Evolutionary conservation across 306 rosid genomes (phyloP).

Genomic region (Malus sylvestris): DNA sequence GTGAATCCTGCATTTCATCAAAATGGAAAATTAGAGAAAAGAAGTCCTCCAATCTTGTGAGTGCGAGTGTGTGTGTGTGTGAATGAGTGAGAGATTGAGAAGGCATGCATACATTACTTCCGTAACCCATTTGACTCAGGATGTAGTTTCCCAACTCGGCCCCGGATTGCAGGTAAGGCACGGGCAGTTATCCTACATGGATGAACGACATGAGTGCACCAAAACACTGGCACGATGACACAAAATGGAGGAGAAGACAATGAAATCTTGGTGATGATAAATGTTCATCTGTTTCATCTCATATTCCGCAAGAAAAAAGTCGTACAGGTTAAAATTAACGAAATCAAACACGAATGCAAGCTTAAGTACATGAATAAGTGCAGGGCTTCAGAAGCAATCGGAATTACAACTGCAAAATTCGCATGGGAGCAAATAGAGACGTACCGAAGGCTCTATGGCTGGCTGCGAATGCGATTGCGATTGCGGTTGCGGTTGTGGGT

Average conservation of each 20-base stretch:
- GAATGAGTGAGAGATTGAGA: background rate
- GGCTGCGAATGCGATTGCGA: conserved; percentile 6
- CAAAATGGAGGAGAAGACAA: background rate
- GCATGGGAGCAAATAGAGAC: background rate
- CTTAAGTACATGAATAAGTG: background rate
- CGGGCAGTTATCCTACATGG: conserved; percentile 20
- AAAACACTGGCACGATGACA: background rate
- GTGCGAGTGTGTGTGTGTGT: background rate
- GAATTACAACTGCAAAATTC: no score
- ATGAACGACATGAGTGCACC: background rate
- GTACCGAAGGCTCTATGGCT: conserved; percentile 1
- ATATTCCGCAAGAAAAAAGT: background rate
- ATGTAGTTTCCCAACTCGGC: background rate
- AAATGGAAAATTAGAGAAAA: background rate
- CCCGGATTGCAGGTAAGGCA: background rate
- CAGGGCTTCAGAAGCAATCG: background rate
- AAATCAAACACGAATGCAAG: background rate
- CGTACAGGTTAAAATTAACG: background rate
- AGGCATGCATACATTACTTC: conserved; percentile 16
- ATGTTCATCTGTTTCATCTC: background rate
- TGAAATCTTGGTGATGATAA: background rate
- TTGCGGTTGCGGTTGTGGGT: background rate
- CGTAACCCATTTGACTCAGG: conserved; percentile 28
- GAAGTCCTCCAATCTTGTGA: background rate
- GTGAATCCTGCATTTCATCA: conserved; percentile 19